Base-by-base conservation (phyloP, 108 stramenopile genomes). In the Hondaea fermentalgiana region DNA sequence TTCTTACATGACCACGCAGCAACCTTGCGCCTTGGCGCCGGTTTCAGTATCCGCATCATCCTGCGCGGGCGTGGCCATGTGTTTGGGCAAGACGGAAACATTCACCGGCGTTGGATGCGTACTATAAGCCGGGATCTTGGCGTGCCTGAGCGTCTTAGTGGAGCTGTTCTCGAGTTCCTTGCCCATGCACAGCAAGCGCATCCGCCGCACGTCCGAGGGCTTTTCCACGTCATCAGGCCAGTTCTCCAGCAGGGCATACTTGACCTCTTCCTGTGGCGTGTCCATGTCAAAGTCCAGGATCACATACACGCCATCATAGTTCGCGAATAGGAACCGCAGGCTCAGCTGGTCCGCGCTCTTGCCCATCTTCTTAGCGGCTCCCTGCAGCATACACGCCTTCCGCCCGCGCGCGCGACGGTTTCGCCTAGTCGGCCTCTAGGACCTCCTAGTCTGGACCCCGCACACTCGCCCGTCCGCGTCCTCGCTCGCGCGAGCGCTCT, bases 181-280 rank as follows among this genome's bases (percentile, higher is more conserved):
- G 28, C 76, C 76, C 76, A 83, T 83, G 76, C 76, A 83, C n/a
- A 83, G 23, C 17, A 83, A 23, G 12, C 76, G 76, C n/a, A 83
- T 25, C 45, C 76, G 12, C 10, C 51, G 45, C 6, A 83, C 76
- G 49, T 83, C 76, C n/a, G 45, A 12, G 4, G 51, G 49, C 25
- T 23, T 83, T 3, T 83, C 76, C 12, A 83, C 12, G 2, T 28
- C 49, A 17, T 35, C 23, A 10, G 76, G 76, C 76, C 76, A 83
- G 76, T 53, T 83, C 76, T 47, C 76, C 76, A 83, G 45, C 10
- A 83, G 25, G 12, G 45, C 51, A 17, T 53, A 53, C 51, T 83
- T 83, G 25, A 83, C 76, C 49, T 53, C 51, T 47, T 83, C 76
- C 76, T 47, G 49, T 6, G 76, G 45, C 25, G 76, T 83, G 25